Evolutionary conservation across 2,329 filamentous ascomycete species (phyloP), one percentile per base, ranked within the genome.

Genomic region (Fusarium sp.): DNA sequence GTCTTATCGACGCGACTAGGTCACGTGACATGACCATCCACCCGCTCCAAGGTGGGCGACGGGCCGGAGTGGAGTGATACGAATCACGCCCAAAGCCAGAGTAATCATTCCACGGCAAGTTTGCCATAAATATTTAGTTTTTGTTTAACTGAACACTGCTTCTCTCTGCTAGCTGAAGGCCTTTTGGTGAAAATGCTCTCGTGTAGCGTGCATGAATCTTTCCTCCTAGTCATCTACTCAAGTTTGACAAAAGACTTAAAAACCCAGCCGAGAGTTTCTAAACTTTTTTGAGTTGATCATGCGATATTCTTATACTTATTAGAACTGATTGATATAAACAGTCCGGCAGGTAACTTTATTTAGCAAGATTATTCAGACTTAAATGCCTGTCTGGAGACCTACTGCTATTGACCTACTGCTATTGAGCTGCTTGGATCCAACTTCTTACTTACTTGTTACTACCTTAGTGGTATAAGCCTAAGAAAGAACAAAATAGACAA

Each of bases 21-120:
- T 79, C 77, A 79, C 70, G 77, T 79, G 77, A 76, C 44, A 17
- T 7, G 2, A 6, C 7, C 33, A 36, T 44, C 36, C 41, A 62
- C 55, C 15, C 5, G 35, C 29, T 46, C n/a, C 45, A 31, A 17
- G 27, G 35, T 31, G 22, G 59, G 47, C 27, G 36, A 46, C 10
- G 27, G 41, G 20, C 46, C 8, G 10, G 27, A 49, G 31, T 50
- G 31, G 47, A 35, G 47, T 27, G 6, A 25, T 20, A 25, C 12
- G n/a, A 25, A 50, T 31, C 35, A 50, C n/a, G 35, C 29, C 31
- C 35, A 50, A 25, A 35, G 29, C n/a, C 46, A 35, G 33, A 50
- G 11, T 50, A 35, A 18, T 25, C 25, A 18, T 25, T 25, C 5
- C 15, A 50, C 14, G n/a, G 18, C 18, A 11, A 20, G 18, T 25